Evolutionary conservation across 164 flowering plant genomes (phyloP), one percentile per base, ranked within the genome.

Genomic region (Hamamelis virginiana): DNA sequence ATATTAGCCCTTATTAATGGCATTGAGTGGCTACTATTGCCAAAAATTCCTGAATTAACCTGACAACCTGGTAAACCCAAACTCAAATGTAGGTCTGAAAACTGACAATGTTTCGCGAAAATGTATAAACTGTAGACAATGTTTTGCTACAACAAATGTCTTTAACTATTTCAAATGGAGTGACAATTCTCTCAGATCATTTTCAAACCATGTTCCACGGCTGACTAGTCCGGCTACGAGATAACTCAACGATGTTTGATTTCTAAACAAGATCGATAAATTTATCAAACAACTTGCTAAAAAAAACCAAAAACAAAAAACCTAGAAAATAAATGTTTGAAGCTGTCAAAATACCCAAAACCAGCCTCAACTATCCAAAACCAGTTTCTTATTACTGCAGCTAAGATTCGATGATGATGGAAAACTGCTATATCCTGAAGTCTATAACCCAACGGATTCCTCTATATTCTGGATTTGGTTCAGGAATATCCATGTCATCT

Each of bases 401-500:
- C 55, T 51, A 5, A 8, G 55, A 4, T 51, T 51, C 21, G 5
- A 15, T 4, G 22, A 33, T 6, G 41, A 33, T 2, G 41, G 6
- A 33, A 6, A 51, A 51, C 8, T 6, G 8, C 21, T 18, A 21
- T 51, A 18, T 18, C n/a, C 5, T 51, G 19, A 18, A 6, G 41
- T 33, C 86, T 85, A 92, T 75, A 89, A 78, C 14, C 97, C 98
- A 25, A 71, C 26, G 3, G 68, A 46, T 56, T 80, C 81, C 85
- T 94, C 83, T 55, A 87, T 14, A 82, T 92, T 94, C 74, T 88
- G 87, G 70, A 94, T 87, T 84, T 92, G 95, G 87, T 90, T 89
- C 73, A 94, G 84, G 91, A 90, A 94, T 68, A 92, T 94, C 98
- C 97, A 89, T 28, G 97, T 94, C 97, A 94, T 82, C 98, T 92